A percentile compares a stretch with the other conserved stretches of the same genome.
phyloP scores from a whole-genome alignment of 805 yeast species.

The Wickerhamomyces canadensis region DNA sequence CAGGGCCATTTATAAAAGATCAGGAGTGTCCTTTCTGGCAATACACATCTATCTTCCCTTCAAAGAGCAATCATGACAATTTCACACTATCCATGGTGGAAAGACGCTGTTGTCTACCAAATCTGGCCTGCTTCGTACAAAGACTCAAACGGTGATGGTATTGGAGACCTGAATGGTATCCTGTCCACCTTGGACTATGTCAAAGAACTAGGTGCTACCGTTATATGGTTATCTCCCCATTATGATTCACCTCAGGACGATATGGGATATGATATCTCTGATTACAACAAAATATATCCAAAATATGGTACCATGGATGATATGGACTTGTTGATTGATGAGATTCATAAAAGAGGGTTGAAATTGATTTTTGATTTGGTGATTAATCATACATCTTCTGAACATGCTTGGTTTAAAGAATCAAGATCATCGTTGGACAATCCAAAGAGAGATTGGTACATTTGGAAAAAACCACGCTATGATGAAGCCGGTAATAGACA shows the following conservation, averaged over 20 bases:
- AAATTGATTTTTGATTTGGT: conserved; percentile 50
- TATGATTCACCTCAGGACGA: conserved; percentile 55
- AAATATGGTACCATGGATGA: conserved; percentile 50
- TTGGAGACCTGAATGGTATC: conserved; percentile 54
- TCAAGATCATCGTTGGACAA: conserved; percentile 43
- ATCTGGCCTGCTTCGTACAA: conserved; percentile 58
- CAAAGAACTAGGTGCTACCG: conserved; percentile 43
- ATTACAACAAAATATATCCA: conserved; percentile 47
- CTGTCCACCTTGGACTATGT: conserved; percentile 46
- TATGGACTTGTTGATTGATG: conserved; percentile 42
- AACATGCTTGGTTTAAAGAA: conserved; percentile 55
- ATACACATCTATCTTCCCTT: too few species aligned
- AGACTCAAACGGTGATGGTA: conserved; percentile 54
- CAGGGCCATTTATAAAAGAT: too few species aligned
- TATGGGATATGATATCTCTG: conserved; percentile 58
- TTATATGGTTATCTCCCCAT: conserved; percentile 54
- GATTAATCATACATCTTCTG: conserved; percentile 51
- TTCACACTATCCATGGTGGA: conserved; percentile 40
- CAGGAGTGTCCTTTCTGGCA: too few species aligned
- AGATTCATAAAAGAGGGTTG: conserved; percentile 43
- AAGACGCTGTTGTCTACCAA: conserved; percentile 50
- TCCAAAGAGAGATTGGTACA: conserved; percentile 57
- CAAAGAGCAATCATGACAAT: too few species aligned
- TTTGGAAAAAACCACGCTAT: conserved; percentile 48
- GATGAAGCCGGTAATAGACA: conserved; percentile 43